phyloP scores from a whole-genome alignment of 1,139 yeast genomes.

The Lodderomyces margitis region DNA sequence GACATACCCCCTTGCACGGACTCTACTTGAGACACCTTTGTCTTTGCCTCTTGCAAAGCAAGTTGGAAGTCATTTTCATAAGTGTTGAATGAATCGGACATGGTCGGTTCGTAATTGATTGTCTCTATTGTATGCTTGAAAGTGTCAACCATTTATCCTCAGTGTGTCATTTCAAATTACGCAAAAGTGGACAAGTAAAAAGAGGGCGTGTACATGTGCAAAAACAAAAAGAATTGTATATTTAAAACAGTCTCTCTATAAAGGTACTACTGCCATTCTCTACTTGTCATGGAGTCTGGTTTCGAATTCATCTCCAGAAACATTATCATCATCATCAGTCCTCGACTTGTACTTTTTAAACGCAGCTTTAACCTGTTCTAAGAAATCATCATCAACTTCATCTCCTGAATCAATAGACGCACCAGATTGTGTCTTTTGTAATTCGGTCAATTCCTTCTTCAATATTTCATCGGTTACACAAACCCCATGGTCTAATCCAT shows the following conservation, averaged over 20 bases:
- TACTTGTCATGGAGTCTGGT: slow-evolving; percentile 27
- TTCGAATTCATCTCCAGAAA: slow-evolving; percentile 59
- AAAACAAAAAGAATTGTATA: not conserved
- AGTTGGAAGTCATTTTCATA: slow-evolving; percentile 77
- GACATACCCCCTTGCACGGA: slow-evolving; percentile 52
- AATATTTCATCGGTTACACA: slow-evolving; percentile 20
- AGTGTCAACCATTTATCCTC: too few relatives aligned
- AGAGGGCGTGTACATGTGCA: not conserved
- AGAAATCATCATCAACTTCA: slow-evolving; percentile 36
- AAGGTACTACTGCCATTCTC: not conserved
- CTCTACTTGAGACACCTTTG: slow-evolving; percentile 59
- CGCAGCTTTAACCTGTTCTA: slow-evolving; percentile 54
- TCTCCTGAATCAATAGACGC: slow-evolving; percentile 31
- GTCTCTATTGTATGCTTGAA: too few relatives aligned
- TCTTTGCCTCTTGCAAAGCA: slow-evolving; percentile 67
- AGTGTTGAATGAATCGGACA: slow-evolving; percentile 62
- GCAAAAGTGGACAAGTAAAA: not conserved
- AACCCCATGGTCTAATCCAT: slow-evolving; percentile 19
- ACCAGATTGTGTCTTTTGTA: slow-evolving; percentile 34
- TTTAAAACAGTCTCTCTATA: not conserved
- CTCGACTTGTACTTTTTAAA: slow-evolving; percentile 45
- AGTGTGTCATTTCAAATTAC: not conserved
- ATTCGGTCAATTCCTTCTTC: slow-evolving; percentile 24
- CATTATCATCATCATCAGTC: slow-evolving; percentile 38
- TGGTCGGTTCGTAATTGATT: too few relatives aligned